phyloP scores from a whole-genome alignment of 2,329 filamentous ascomycete genomes.

The Lasiodiplodia hormozganensis region DNA sequence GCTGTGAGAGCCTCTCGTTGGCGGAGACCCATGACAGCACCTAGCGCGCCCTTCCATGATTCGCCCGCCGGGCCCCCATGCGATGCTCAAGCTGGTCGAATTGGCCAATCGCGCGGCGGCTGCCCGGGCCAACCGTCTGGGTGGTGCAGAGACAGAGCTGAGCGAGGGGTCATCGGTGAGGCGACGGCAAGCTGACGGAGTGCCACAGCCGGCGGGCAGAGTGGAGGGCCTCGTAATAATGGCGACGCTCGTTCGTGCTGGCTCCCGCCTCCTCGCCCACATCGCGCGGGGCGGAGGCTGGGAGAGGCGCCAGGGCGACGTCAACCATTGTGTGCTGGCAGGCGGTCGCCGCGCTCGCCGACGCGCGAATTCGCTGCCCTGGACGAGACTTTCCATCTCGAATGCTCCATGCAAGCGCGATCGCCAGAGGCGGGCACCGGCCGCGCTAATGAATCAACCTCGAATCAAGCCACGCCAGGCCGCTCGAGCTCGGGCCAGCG shows the following conservation, averaged over 20 bases:
- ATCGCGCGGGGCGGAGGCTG: constrained; percentile 22
- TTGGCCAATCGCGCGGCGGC: constrained; percentile 18
- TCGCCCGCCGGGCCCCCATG: constrained; percentile 7
- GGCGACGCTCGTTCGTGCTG: constrained; percentile 8
- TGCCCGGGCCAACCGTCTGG: constrained; percentile 4
- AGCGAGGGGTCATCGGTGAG: constrained; percentile 8
- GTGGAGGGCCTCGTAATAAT: constrained; percentile 26
- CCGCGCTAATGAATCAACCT: constrained; percentile 28
- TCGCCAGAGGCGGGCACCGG: constrained; percentile 26
- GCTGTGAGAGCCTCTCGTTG: constrained; percentile 11
- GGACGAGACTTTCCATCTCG: background rate
- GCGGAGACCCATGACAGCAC: constrained; percentile 13
- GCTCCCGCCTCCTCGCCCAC: constrained; percentile 19
- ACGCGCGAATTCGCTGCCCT: constrained; percentile 1
- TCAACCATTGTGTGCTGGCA: constrained; percentile 1
- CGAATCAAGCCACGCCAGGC: constrained; percentile 28
- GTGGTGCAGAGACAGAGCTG: constrained; percentile 6
- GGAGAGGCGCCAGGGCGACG: background rate
- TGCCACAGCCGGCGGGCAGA: constrained; percentile 16
- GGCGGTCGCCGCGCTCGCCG: background rate
- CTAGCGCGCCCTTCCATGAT: background rate
- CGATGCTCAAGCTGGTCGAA: background rate
- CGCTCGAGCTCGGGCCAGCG: constrained; percentile 24
- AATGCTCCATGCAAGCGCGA: constrained; percentile 26
- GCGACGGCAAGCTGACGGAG: constrained; percentile 17